These are phyloP conservation scores for Solanum phureja DNA, from an alignment of 257 asterid species.

Conservation along the genomic window DNA sequence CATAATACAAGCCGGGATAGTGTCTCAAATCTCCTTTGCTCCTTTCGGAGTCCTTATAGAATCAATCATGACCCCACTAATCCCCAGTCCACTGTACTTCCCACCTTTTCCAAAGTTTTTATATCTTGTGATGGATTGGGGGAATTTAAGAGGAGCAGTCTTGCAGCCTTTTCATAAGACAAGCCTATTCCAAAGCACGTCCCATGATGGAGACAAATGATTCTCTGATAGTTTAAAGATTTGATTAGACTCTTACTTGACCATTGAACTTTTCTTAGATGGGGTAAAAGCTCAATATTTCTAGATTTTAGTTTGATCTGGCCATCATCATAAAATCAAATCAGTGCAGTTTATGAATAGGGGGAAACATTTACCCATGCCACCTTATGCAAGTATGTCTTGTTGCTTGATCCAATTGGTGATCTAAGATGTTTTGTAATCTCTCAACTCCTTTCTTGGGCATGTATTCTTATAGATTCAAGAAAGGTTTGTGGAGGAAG, in stretches of 20 bases:
- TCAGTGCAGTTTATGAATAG: not conserved
- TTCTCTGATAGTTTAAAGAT: not conserved
- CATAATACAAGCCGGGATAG: too few species aligned
- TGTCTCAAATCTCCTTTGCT: too few species aligned
- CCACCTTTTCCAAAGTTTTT: not conserved
- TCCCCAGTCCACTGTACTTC: not conserved
- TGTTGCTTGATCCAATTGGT: not conserved
- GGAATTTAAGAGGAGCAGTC: not conserved
- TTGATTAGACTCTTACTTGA: not conserved
- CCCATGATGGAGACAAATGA: not conserved
- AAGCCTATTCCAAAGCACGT: not conserved
- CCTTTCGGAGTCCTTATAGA: too few species aligned
- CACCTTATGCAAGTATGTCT: not conserved
- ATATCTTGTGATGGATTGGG: not conserved
- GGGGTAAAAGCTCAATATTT: not conserved
- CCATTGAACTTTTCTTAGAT: not conserved
- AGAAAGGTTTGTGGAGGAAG: constrained; percentile 92
- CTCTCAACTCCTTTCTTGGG: not conserved
- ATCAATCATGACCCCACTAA: not conserved
- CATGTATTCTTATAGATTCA: constrained; percentile 35
- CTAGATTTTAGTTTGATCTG: not conserved
- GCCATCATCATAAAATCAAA: not conserved
- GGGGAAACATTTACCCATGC: not conserved
- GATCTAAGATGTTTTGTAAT: not conserved
- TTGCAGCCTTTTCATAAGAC: not conserved